Evolutionary conservation across 1,139 yeast species (phyloP).

Genomic region (Hemisphaericaspora xylofermentans): DNA sequence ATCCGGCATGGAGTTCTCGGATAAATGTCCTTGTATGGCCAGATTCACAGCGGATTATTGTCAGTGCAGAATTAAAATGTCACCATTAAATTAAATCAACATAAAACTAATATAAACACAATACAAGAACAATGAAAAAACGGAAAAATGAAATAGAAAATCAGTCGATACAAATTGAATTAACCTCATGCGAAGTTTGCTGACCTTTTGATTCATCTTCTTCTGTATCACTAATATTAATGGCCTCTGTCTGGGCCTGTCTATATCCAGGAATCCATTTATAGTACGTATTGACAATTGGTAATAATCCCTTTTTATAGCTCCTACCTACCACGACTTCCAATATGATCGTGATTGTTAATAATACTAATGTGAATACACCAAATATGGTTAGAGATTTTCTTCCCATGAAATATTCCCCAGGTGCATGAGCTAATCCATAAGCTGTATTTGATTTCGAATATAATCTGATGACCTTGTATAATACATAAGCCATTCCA

Average conservation of each 20-base stretch:
- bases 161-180: constrained; percentile 1
- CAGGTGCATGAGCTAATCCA: constrained; percentile 23
- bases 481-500: constrained; percentile 51
- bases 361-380: constrained; percentile 41
- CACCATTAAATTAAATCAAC: background rate
- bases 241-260: constrained; percentile 1
- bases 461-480: constrained; percentile 49
- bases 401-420: constrained; percentile 46
- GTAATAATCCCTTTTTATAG: constrained; percentile 42
- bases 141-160: background rate
- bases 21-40: no score
- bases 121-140: background rate
- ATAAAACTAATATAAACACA: background rate
- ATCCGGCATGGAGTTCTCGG: no score
- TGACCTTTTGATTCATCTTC: constrained; percentile 2
- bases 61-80: background rate
- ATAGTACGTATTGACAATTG: constrained; percentile 27
- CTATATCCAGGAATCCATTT: constrained; percentile 15
- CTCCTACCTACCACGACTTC: constrained; percentile 37
- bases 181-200: background rate
- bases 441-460: constrained; percentile 40
- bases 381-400: constrained; percentile 51
- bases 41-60: background rate
- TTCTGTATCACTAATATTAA: constrained; percentile 9
- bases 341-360: constrained; percentile 36